Evolutionary conservation across 768 basidiomycete species (phyloP).

Genomic region (Hypholoma fasciculare): DNA sequence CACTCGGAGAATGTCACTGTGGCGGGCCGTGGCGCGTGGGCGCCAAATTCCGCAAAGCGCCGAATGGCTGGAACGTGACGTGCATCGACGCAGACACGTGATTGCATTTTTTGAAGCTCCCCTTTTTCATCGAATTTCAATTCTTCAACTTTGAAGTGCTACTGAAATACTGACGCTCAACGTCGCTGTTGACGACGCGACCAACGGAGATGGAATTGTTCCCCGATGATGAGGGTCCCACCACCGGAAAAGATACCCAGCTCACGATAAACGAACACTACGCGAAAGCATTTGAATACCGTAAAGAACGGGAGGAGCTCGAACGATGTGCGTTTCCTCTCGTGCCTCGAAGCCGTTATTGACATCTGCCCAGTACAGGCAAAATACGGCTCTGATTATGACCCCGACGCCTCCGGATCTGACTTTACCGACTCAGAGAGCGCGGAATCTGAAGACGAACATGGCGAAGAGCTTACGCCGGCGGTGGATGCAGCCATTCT

Average conservation of each 20-base stretch:
- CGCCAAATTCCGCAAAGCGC: not conserved
- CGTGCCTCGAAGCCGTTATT: not conserved
- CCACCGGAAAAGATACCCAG: constrained; percentile 12
- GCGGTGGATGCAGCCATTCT: constrained; percentile 93
- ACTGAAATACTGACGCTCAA: too few species aligned
- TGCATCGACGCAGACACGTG: not conserved
- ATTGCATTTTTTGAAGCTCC: not conserved
- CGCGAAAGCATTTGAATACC: constrained; percentile 80
- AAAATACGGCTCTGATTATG: constrained; percentile 80
- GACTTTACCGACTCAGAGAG: constrained; percentile 68
- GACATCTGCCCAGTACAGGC: constrained; percentile 58
- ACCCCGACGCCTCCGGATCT: constrained; percentile 46
- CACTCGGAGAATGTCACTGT: too few species aligned
- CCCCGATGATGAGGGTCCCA: constrained; percentile 23
- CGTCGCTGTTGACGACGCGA: not conserved
- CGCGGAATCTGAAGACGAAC: constrained; percentile 88
- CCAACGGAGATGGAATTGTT: constrained; percentile 10
- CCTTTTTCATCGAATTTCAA: not conserved
- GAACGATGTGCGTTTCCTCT: constrained; percentile 54
- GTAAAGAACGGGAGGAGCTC: constrained; percentile 86
- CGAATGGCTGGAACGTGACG: not conserved
- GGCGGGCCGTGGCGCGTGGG: not conserved
- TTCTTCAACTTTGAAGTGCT: not conserved
- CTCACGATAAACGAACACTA: constrained; percentile 37
- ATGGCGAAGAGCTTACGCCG: constrained; percentile 93